A percentile compares a stretch with the other conserved stretches of the same genome.
phyloP scores from a whole-genome alignment of 441 rosid genomes.

The Erodium moschatum region DNA sequence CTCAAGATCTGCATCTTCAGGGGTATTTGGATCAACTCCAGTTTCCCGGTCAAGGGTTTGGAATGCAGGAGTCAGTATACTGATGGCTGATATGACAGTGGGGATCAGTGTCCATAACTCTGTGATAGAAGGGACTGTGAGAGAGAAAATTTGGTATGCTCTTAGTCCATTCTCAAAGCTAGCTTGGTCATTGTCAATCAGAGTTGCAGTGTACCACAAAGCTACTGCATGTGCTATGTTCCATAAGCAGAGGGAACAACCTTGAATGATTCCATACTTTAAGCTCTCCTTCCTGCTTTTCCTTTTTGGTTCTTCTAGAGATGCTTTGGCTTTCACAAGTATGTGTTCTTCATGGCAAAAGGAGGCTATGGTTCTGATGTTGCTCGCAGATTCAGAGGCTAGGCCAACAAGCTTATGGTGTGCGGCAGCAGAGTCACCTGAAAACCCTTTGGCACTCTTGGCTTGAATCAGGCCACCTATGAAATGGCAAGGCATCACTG shows the following conservation, averaged over 20 bases:
- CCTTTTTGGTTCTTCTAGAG: constrained; percentile 34
- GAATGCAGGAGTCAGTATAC: constrained; percentile 44
- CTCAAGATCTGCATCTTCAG: constrained; percentile 21
- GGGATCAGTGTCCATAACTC: constrained; percentile 63
- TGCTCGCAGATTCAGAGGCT: constrained; percentile 47
- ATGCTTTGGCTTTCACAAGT: constrained; percentile 34
- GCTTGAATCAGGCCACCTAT: constrained; percentile 66
- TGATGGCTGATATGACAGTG: constrained; percentile 45
- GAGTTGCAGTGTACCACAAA: constrained; percentile 47
- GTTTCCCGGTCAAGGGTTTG: constrained; percentile 47
- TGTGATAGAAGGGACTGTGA: constrained; percentile 65
- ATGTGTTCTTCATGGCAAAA: constrained; percentile 56
- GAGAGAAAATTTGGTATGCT: constrained; percentile 64
- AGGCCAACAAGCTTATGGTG: constrained; percentile 41
- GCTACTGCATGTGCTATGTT: constrained; percentile 75
- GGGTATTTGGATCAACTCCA: constrained; percentile 39
- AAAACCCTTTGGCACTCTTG: constrained; percentile 56
- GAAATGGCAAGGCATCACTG: constrained; percentile 86
- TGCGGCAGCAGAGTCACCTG: constrained; percentile 48
- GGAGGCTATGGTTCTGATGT: constrained; percentile 55
- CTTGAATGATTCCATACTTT: constrained; percentile 56
- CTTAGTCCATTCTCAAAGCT: constrained; percentile 40
- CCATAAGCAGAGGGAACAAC: constrained; percentile 58
- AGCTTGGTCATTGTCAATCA: constrained; percentile 36
- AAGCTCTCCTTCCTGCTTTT: constrained; percentile 38